phyloP scores from a whole-genome alignment of 202 grass and related monocot genomes.

The Eragrostis tef region DNA sequence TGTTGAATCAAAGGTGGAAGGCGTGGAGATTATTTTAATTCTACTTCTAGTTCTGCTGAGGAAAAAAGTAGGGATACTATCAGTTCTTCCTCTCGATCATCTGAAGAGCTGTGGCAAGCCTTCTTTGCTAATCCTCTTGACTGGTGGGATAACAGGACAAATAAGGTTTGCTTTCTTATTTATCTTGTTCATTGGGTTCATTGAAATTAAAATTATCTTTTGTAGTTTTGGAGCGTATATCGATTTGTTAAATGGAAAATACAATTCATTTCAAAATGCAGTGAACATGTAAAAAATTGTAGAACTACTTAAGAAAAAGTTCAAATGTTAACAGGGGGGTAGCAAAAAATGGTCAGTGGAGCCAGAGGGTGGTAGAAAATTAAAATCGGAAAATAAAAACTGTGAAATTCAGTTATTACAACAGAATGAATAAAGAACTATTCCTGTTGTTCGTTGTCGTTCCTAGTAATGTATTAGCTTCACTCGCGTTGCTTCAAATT shows the following conservation, averaged over 20 bases:
- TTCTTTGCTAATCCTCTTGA: slow-evolving; percentile 93
- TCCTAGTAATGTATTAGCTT: neutral
- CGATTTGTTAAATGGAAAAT: neutral
- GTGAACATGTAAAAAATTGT: neutral
- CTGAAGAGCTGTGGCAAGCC: slow-evolving; percentile 88
- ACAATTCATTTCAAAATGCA: neutral
- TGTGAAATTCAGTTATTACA: neutral
- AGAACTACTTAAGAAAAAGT: neutral
- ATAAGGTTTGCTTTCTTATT: slow-evolving; percentile 62
- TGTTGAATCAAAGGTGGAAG: slow-evolving; percentile 50
- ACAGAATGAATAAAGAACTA: slow-evolving; percentile 14
- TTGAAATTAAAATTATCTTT: slow-evolving; percentile 2
- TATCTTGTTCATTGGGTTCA: slow-evolving; percentile 38
- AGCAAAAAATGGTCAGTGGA: neutral
- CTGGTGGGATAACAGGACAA: slow-evolving; percentile 99
- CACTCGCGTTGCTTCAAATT: neutral
- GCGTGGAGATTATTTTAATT: slow-evolving; percentile 41
- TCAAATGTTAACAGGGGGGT: neutral
- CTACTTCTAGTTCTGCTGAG: slow-evolving; percentile 41
- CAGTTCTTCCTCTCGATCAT: slow-evolving; percentile 56
- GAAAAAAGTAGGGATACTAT: slow-evolving; percentile 42
- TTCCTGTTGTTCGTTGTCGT: neutral
- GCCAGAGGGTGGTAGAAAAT: slow-evolving; percentile 10
- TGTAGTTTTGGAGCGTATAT: neutral
- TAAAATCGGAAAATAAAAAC: neutral